Conservation (phyloP, 2,329 filamentous ascomycete species). For the Nannizziopsis barbatae region DNA sequence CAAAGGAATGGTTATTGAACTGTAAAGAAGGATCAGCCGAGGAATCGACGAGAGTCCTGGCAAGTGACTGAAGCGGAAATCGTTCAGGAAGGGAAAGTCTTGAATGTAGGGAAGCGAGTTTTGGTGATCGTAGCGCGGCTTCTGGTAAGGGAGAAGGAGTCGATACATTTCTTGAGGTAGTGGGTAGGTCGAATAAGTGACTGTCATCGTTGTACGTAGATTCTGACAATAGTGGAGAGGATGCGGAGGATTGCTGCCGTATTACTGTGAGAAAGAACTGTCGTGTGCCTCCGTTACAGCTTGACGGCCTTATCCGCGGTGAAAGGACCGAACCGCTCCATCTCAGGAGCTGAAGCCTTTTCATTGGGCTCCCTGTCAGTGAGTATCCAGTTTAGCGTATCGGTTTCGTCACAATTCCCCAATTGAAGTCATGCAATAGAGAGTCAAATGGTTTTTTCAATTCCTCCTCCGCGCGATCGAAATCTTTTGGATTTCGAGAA, state of each 20-base stretch:
- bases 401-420: background rate
- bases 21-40: slow-evolving; percentile 67
- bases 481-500: slow-evolving; percentile 7
- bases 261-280: slow-evolving; percentile 20
- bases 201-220: slow-evolving; percentile 23
- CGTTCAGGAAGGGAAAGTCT: slow-evolving; percentile 71
- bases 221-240: slow-evolving; percentile 22
- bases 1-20: slow-evolving; percentile 83
- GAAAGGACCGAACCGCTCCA: slow-evolving; percentile 43
- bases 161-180: slow-evolving; percentile 25
- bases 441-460: background rate
- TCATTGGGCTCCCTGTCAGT: slow-evolving; percentile 28
- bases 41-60: slow-evolving; percentile 70
- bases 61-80: slow-evolving; percentile 75
- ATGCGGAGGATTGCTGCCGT: slow-evolving; percentile 35
- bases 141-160: slow-evolving; percentile 62
- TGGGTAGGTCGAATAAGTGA: slow-evolving; percentile 15
- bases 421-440: slow-evolving; percentile 6
- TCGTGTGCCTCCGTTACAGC: slow-evolving; percentile 15
- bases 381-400: background rate
- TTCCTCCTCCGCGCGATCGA: slow-evolving; percentile 9
- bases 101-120: slow-evolving; percentile 84
- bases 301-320: slow-evolving; percentile 35
- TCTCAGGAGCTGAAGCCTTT: slow-evolving; percentile 41
- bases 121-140: slow-evolving; percentile 61